Conservation (phyloP, 768 basidiomycete genomes). For the Stropharia rugosoannulata region DNA sequence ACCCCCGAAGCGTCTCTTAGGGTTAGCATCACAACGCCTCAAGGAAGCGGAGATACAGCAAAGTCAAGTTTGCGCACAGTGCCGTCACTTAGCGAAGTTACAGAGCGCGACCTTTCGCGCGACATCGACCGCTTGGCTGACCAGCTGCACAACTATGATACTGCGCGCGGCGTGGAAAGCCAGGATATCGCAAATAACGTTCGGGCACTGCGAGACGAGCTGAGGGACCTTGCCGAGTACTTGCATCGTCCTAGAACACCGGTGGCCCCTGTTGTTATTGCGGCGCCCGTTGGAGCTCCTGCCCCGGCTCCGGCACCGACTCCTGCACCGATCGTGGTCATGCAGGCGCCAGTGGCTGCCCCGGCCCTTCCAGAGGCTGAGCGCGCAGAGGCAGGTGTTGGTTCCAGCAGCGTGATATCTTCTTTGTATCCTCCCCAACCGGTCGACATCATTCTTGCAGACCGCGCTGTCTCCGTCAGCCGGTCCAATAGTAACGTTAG, state of each 20-base stretch:
- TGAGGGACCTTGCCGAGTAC: constrained; percentile 61
- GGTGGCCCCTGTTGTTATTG: constrained; percentile 12
- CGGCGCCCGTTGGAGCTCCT: constrained; percentile 1
- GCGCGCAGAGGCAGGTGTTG: constrained; percentile 41
- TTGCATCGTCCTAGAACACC: constrained; percentile 44
- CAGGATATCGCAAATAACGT: constrained; percentile 67
- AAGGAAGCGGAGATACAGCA: constrained; percentile 33
- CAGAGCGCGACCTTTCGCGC: constrained; percentile 50
- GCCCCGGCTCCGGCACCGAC: neutral
- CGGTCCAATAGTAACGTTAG: constrained; percentile 41
- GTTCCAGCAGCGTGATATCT: constrained; percentile 39
- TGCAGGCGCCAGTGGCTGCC: neutral
- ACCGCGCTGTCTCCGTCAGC: constrained; percentile 28
- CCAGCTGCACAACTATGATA: constrained; percentile 56
- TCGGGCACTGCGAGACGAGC: constrained; percentile 64
- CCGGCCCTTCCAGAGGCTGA: constrained; percentile 10
- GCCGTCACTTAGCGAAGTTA: constrained; percentile 38
- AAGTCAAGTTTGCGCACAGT: constrained; percentile 33
- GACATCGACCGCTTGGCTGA: constrained; percentile 51
- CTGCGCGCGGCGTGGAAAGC: constrained; percentile 59
- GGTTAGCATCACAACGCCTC: constrained; percentile 39
- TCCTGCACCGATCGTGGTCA: neutral
- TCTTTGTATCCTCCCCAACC: constrained; percentile 26
- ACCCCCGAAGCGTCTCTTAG: constrained; percentile 41
- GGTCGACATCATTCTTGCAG: constrained; percentile 17